Percentiles rank a stretch among this genome's conserved stretches.
Conservation (phyloP, 192 early-diverging fungal species). For the Umbelopsis sp. region DNA sequence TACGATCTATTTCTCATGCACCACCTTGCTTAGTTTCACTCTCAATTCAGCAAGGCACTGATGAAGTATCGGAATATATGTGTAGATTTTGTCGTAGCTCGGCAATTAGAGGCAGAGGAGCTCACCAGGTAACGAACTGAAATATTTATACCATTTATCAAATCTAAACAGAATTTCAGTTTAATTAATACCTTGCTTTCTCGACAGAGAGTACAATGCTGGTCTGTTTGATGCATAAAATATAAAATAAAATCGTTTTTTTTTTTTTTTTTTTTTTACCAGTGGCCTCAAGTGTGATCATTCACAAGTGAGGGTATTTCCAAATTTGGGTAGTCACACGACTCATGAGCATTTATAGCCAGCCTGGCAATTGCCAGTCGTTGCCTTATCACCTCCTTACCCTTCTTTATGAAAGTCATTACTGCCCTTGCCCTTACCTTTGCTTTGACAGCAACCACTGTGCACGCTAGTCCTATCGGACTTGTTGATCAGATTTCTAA, state of each 20-base stretch:
- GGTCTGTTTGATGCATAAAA: background rate
- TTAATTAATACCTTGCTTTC: too few relatives aligned
- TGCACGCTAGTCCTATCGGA: conserved; percentile 24
- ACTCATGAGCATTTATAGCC: background rate
- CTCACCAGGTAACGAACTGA: conserved; percentile 21
- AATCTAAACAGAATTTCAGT: background rate
- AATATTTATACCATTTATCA: background rate
- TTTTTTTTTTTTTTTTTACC: background rate
- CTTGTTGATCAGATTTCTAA: conserved; percentile 18
- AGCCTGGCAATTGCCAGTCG: background rate
- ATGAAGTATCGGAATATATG: conserved; percentile 32
- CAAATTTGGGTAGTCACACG: conserved; percentile 6
- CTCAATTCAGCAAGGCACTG: conserved; percentile 38
- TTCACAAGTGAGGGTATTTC: background rate
- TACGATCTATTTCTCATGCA: too few relatives aligned
- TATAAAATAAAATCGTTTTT: background rate
- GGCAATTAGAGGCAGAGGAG: conserved; percentile 35
- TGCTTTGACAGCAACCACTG: conserved; percentile 25
- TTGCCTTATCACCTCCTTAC: background rate
- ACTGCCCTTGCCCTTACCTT: conserved; percentile 24
- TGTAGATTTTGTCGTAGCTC: conserved; percentile 33
- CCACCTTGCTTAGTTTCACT: conserved; percentile 39
- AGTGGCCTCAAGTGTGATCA: background rate
- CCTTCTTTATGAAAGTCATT: conserved; percentile 27
- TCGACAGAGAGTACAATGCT: background rate